Evolutionary conservation across 2,329 filamentous ascomycete species (phyloP).

Genomic region (Neopestalotiopsis rosae): DNA sequence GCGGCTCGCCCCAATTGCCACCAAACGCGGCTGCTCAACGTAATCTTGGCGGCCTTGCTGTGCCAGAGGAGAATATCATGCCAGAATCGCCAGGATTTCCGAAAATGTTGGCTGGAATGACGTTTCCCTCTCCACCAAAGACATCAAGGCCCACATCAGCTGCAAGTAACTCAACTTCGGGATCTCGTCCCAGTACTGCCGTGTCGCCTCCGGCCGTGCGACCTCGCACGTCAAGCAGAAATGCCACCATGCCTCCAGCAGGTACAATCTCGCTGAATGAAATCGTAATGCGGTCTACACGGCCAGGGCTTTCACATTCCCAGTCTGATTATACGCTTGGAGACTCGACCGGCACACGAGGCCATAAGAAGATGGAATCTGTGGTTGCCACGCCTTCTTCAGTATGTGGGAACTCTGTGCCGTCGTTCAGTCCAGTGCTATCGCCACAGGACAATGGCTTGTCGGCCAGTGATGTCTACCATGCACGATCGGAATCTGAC

Average conservation of each 20-base stretch:
- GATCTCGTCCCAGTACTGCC: conserved; percentile 18
- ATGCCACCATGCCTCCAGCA: conserved; percentile 17
- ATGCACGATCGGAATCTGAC: conserved; percentile 15
- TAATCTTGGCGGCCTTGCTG: conserved; percentile 24
- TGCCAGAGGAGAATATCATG: conserved; percentile 25
- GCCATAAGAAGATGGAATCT: neutral
- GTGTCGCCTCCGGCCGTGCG: conserved; percentile 21
- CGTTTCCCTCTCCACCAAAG: conserved; percentile 33
- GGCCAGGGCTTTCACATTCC: conserved; percentile 14
- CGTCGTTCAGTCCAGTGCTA: neutral
- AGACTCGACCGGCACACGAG: neutral
- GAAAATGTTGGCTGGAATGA: conserved; percentile 34
- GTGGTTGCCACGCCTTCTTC: neutral
- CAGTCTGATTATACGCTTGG: conserved; percentile 8
- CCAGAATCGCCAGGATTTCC: conserved; percentile 37
- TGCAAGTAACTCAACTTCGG: conserved; percentile 24
- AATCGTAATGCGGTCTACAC: conserved; percentile 28
- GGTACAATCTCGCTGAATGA: conserved; percentile 27
- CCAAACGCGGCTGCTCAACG: conserved; percentile 21
- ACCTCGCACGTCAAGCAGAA: conserved; percentile 30
- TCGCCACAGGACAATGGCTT: neutral
- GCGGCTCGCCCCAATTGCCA: conserved; percentile 15
- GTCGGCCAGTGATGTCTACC: no score
- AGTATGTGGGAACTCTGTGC: neutral
- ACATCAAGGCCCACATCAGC: conserved; percentile 25